phyloP scores from a whole-genome alignment of 768 basidiomycete genomes.

The Boletellus ananas region DNA sequence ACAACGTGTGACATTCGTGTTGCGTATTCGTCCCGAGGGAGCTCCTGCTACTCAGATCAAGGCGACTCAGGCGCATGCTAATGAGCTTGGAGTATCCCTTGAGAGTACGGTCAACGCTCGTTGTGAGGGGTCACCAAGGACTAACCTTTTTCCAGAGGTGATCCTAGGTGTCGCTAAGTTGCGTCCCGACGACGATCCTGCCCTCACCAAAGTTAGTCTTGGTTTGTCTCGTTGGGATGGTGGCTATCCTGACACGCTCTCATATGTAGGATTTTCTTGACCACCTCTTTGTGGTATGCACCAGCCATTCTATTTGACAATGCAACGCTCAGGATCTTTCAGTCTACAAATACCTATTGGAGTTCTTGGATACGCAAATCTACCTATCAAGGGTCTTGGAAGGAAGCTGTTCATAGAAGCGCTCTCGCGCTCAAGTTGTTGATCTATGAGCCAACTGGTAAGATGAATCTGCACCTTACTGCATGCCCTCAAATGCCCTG shows the following conservation, averaged over 20 bases:
- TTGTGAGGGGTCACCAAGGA: neutral
- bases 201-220: constrained; percentile 53
- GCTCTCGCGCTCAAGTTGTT: constrained; percentile 92
- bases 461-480: neutral
- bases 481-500: neutral
- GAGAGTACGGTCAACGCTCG: constrained; percentile 32
- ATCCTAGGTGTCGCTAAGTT: constrained; percentile 43
- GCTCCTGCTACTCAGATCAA: constrained; percentile 8
- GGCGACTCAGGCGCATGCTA: constrained; percentile 38
- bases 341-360: constrained; percentile 82
- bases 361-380: constrained; percentile 84
- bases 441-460: constrained; percentile 88
- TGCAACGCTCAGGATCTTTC: constrained; percentile 8
- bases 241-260: neutral
- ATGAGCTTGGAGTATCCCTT: constrained; percentile 43
- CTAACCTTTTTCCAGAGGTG: constrained; percentile 33
- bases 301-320: neutral
- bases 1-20: constrained; percentile 84
- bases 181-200: constrained; percentile 62
- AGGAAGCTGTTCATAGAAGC: constrained; percentile 89
- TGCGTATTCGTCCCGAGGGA: constrained; percentile 63
- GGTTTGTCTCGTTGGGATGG: neutral
- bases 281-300: constrained; percentile 49
- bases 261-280: constrained; percentile 49
- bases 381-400: constrained; percentile 91